Conservation (phyloP, 257 asterid species). For the Voacanga thouarsii region DNA sequence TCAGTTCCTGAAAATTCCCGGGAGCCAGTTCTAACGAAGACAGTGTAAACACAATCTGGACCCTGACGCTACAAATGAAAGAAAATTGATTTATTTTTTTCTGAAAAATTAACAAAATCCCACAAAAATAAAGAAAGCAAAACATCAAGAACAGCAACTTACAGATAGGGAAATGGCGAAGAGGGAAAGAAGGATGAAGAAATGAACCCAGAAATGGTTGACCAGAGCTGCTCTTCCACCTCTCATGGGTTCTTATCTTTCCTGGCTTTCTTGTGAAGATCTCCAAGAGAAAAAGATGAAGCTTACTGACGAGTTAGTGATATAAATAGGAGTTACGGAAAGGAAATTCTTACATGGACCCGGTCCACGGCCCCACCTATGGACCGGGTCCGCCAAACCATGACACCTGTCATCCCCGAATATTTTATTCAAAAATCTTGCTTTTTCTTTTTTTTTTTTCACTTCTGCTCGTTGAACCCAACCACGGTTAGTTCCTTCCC, state of each 20-base stretch:
- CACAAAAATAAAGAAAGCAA: neutral
- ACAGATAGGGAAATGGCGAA: conserved; percentile 50
- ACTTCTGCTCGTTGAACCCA: no score
- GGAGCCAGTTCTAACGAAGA: conserved; percentile 53
- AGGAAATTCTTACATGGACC: no score
- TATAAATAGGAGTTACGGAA: no score
- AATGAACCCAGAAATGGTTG: conserved; percentile 34
- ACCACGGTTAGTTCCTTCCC: no score
- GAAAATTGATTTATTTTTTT: neutral
- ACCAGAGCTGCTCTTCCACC: conserved; percentile 5
- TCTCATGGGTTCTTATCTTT: conserved; percentile 29
- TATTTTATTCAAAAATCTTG: no score
- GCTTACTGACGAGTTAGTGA: no score
- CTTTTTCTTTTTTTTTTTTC: no score
- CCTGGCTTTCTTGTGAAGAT: neutral
- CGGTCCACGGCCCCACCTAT: no score
- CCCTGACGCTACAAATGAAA: conserved; percentile 49
- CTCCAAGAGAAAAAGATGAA: no score
- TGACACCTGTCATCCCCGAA: no score
- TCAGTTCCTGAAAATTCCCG: conserved; percentile 60
- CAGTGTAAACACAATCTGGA: conserved; percentile 63
- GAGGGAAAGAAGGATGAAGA: conserved; percentile 51
- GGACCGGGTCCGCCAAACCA: no score
- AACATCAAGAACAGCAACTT: conserved; percentile 22
- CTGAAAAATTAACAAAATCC: neutral